Conservation (phyloP, 352 stramenopile genomes). For the Pseudoperonospora humuli region DNA sequence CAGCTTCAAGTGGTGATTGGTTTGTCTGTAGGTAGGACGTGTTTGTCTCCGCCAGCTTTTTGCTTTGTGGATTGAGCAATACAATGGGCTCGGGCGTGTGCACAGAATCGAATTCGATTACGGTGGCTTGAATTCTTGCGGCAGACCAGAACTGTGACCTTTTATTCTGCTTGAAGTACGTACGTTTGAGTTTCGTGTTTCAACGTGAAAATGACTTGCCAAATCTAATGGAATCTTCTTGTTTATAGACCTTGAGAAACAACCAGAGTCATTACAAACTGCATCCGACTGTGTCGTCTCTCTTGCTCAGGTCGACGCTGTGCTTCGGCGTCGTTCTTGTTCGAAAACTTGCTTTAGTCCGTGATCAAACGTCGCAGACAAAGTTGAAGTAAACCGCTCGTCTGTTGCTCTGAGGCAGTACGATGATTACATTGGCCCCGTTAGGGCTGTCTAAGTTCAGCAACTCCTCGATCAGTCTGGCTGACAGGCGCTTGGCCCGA, state of each 20-base stretch:
- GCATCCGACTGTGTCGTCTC: background rate
- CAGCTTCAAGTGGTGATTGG: background rate
- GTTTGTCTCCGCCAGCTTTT: background rate
- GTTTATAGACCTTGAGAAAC: background rate
- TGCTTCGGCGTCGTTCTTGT: conserved; percentile 1
- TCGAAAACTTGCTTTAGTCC: background rate
- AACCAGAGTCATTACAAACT: background rate
- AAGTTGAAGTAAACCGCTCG: too few species aligned
- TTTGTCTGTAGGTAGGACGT: background rate
- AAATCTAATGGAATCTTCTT: background rate
- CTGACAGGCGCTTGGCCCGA: too few species aligned
- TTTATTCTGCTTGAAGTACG: background rate
- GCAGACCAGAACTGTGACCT: background rate
- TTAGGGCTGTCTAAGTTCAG: too few species aligned
- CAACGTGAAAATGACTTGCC: background rate
- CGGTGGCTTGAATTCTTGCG: background rate
- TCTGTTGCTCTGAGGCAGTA: too few species aligned
- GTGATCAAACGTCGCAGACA: background rate
- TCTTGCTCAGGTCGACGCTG: background rate
- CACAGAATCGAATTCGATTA: too few species aligned
- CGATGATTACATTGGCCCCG: too few species aligned
- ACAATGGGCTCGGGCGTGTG: background rate
- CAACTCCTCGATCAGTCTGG: too few species aligned
- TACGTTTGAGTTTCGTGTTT: background rate
- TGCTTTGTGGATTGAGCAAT: background rate